A percentile compares a stretch with the other conserved stretches of the same genome.
phyloP scores from a whole-genome alignment of 2,329 filamentous ascomycete genomes.

The Penicillium sp. region DNA sequence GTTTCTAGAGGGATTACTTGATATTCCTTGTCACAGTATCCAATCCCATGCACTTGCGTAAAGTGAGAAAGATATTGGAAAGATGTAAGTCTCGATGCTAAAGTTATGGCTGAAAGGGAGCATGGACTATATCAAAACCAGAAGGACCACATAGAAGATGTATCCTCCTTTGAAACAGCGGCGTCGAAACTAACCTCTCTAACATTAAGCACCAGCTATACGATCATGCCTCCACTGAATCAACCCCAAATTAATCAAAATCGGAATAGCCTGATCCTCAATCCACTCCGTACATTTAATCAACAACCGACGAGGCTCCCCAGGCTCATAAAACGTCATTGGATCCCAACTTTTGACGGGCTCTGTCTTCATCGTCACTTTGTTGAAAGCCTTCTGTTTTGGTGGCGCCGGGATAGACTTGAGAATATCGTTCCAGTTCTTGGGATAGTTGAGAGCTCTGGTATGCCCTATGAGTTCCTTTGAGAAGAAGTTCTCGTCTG shows the following conservation, averaged over 20 bases:
- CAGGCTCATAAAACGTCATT: not conserved
- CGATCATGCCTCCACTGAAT: not conserved
- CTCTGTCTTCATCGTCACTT: conserved; percentile 2
- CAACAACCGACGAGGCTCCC: conserved; percentile 1
- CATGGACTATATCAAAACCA: not conserved
- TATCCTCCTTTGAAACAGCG: not conserved
- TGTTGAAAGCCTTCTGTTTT: conserved; percentile 2
- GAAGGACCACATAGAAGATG: not conserved
- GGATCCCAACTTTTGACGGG: conserved; percentile 1
- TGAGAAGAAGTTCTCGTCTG: conserved; percentile 1
- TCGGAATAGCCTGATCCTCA: not conserved
- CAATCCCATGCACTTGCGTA: not conserved
- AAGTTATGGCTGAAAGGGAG: not conserved
- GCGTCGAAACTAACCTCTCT: not conserved
- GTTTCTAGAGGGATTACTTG: not conserved
- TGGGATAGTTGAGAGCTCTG: not conserved
- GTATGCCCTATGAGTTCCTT: conserved; percentile 2
- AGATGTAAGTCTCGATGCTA: accelerated
- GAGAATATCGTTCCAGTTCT: conserved; percentile 3
- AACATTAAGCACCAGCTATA: not conserved
- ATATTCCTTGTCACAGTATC: not conserved
- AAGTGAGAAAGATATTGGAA: not conserved
- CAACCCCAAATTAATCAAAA: not conserved
- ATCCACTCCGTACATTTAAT: conserved; percentile 6
- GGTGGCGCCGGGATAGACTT: not conserved